These are phyloP conservation scores for Hyaloperonospora arabidopsidis DNA, from an alignment of 352 stramenopile genomes.

Conservation along the genomic window DNA sequence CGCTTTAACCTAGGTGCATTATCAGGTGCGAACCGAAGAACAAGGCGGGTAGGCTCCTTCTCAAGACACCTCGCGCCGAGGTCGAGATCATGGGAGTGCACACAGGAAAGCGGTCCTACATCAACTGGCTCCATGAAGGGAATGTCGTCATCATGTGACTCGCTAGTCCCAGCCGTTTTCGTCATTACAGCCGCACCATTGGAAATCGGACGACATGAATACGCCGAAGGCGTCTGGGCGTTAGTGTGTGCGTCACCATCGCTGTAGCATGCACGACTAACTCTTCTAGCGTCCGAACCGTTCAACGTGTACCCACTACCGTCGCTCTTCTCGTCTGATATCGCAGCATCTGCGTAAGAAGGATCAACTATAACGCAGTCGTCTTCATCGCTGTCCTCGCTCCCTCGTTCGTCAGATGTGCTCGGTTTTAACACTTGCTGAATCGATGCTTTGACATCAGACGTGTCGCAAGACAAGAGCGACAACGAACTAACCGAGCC, in stretches of 20 bases:
- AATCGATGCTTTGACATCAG: conserved; percentile 7
- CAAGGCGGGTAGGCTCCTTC: neutral
- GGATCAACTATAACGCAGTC: conserved; percentile 18
- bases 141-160: conserved; percentile 31
- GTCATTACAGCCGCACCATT: conserved; percentile 2
- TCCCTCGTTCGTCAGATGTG: conserved; percentile 5
- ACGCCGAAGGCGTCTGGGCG: conserved; percentile 6
- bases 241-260: conserved; percentile 15
- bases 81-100: conserved; percentile 25
- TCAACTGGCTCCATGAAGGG: conserved; percentile 51
- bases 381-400: conserved; percentile 14
- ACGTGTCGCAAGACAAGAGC: conserved; percentile 6
- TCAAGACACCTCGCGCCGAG: neutral
- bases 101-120: conserved; percentile 40
- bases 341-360: conserved; percentile 5
- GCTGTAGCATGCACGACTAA: conserved; percentile 3
- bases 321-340: conserved; percentile 4
- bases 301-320: conserved; percentile 1
- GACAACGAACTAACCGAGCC: conserved; percentile 7
- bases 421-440: conserved; percentile 3
- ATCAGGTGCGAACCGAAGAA: conserved; percentile 43
- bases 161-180: neutral
- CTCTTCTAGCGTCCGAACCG: conserved; percentile 7
- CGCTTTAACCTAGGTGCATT: conserved; percentile 49
- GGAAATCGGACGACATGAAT: conserved; percentile 4